Base-by-base conservation (phyloP, 2,329 filamentous ascomycete species). In the Zopfia rhizophila region DNA sequence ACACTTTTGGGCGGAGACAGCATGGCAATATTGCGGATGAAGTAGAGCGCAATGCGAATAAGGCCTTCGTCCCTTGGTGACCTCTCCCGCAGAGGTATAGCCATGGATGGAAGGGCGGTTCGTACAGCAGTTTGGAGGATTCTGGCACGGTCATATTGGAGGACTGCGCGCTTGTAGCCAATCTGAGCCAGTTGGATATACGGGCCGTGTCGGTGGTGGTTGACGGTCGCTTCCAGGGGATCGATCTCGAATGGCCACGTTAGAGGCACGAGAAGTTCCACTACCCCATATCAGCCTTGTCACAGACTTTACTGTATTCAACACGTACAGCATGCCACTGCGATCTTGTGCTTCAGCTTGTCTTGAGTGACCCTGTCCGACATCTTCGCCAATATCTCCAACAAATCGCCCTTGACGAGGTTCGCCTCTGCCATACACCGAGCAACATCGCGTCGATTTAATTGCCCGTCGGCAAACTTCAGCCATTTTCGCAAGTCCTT, bases 401-500 rank as follows among this genome's bases (percentile, higher is more conserved):
- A 78, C 44, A 99, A 75, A 72, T 99, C 94, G 38, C 90, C 90
- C 65, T 88, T 88, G 45, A 97, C 84, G n/a, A 99, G 74, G 65
- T 97, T 97, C 31, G 91, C 89, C 72, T 97, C 91, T 65, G 91
- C 87, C 58, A 97, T 80, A 70, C 91, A 97, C 74, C 94, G 83
- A 51, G 93, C 92, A 48, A 99, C 94, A 68, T 99, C 94, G 80
- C 96, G 88, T 57, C 93, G 88, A 68, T 96, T 95, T 55, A 88
- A 85, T 70, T 95, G 95, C 68, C 96, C 90, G 71, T 97, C 92
- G 78, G 94, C 94, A 53, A 96, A 85, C 60, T 91, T 91, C 58
- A 99, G 82, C 94, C 94, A 99, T 83, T 88, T 88, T 68, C 94
- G 93, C 42, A 99, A 81, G 74, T 99, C 94, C 53, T 93, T 91